phyloP scores from a whole-genome alignment of 306 rosid species.

The apple (Malus domestica) region ASM211411v1 NC_041804.1:493501-494000 shows the following conservation, averaged over 20 bases:
- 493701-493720: slow-evolving; percentile 93
- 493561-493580: slow-evolving; percentile 30
- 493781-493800: neutral
- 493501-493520: slow-evolving; percentile 28
- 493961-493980: too few relatives aligned
- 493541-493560: slow-evolving; percentile 33
- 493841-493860: too few relatives aligned
- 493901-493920: too few relatives aligned
- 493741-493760: neutral
- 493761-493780: neutral
- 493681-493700: slow-evolving; percentile 92
- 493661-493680: slow-evolving; percentile 92
- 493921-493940: too few relatives aligned
- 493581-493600: slow-evolving; percentile 58
- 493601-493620: slow-evolving; percentile 86
- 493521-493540: slow-evolving; percentile 36
- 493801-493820: neutral
- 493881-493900: too few relatives aligned
- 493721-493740: slow-evolving; percentile 94
- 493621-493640: slow-evolving; percentile 81
- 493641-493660: slow-evolving; percentile 95
- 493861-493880: too few relatives aligned
- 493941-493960: too few relatives aligned
- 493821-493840: too few relatives aligned
- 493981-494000: too few relatives aligned